Evolutionary conservation across 495 filamentous ascomycete species (phyloP).

Genomic region (Aspergillus campestris): DNA sequence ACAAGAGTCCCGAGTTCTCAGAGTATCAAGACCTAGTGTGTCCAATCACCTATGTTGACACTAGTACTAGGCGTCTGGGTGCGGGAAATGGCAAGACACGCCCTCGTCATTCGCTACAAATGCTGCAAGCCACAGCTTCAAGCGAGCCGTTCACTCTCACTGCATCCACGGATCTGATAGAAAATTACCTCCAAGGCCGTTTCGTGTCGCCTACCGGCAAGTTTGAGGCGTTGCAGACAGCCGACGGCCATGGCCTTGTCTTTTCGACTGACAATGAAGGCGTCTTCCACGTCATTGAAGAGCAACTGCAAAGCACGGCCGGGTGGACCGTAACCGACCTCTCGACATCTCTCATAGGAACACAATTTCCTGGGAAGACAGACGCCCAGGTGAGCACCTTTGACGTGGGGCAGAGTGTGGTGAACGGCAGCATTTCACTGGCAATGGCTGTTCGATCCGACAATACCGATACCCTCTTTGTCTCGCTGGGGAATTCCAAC

Average conservation of each 20-base stretch:
- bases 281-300: constrained; percentile 2
- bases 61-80: neutral
- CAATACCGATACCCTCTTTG: neutral
- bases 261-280: neutral
- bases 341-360: neutral
- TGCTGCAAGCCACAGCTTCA: neutral
- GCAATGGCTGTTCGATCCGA: constrained; percentile 1
- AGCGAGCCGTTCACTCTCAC: neutral
- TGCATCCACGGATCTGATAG: constrained; percentile 1
- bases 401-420: constrained; percentile 2
- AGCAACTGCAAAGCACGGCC: neutral
- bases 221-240: constrained; percentile 1
- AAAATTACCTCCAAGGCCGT: constrained; percentile 2
- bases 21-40: constrained; percentile 1
- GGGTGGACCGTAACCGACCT: constrained; percentile 2
- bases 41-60: constrained; percentile 5
- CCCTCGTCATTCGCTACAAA: too few species aligned
- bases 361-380: neutral
- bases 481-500: neutral
- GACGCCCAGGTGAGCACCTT: neutral
- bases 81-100: too few species aligned
- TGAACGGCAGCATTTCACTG: constrained; percentile 1
- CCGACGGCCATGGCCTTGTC: neutral
- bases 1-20: constrained; percentile 4
- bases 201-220: neutral